phyloP scores from a whole-genome alignment of 73 alveolate species.

The Urostyla sp. region DNA sequence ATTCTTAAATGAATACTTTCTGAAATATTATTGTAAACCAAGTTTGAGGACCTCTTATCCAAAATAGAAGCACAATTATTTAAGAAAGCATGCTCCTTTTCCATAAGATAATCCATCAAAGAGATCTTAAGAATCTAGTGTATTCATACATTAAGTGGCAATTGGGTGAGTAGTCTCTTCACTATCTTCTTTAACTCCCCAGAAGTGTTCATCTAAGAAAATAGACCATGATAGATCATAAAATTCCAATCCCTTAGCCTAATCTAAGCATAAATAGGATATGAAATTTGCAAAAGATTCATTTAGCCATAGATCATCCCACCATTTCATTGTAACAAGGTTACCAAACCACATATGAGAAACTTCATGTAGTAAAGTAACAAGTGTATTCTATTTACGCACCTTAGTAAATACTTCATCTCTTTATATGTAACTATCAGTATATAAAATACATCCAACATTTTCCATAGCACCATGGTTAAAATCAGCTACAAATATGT shows the following conservation, averaged over 20 bases:
- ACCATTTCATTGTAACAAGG: constrained; percentile 99
- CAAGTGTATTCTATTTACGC: constrained; percentile 54
- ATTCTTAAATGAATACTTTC: constrained; percentile 81
- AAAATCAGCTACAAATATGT: constrained; percentile 95
- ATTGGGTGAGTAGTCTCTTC: constrained; percentile 95
- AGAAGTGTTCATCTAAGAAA: constrained; percentile 82
- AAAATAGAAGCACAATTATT: constrained; percentile 84
- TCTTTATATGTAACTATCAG: constrained; percentile 68
- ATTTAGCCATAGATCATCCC: constrained; percentile 99
- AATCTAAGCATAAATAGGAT: constrained; percentile 82
- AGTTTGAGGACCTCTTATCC: constrained; percentile 87
- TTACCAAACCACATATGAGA: constrained; percentile 96
- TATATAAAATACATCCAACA: constrained; percentile 86
- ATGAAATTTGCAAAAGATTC: constrained; percentile 97
- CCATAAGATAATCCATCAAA: constrained; percentile 97
- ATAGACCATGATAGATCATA: constrained; percentile 82
- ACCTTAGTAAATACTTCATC: constrained; percentile 48
- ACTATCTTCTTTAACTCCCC: constrained; percentile 94
- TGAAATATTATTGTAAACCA: constrained; percentile 85
- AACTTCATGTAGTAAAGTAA: constrained; percentile 81
- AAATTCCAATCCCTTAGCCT: constrained; percentile 65
- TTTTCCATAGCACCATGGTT: constrained; percentile 99
- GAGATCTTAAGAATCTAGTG: constrained; percentile 90
- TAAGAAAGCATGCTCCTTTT: constrained; percentile 95
- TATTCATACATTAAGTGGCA: constrained; percentile 81